Percentiles rank a stretch among this genome's conserved stretches.
These are phyloP conservation scores for Neocallimastix lanati DNA, from an alignment of 192 early-diverging fungal genomes.

Conservation along the genomic window DNA sequence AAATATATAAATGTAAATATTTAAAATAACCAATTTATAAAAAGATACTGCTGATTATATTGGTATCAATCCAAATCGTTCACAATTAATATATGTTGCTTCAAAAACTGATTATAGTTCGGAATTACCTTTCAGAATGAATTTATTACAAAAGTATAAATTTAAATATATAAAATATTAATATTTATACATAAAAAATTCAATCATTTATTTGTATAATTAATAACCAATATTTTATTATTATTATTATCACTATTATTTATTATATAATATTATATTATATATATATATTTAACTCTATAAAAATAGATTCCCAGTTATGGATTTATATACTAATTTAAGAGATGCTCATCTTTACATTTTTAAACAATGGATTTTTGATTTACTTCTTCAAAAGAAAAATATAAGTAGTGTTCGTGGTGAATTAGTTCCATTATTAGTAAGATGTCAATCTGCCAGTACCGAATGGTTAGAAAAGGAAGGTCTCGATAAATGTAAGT, in stretches of 20 bases:
- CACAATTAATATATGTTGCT: constrained; percentile 16
- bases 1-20: too few species aligned
- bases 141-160: constrained; percentile 35
- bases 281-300: too few species aligned
- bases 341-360: constrained; percentile 86
- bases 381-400: constrained; percentile 50
- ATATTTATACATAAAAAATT: too few species aligned
- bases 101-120: constrained; percentile 20
- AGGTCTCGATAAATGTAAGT: constrained; percentile 44
- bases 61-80: constrained; percentile 17
- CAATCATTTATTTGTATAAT: too few species aligned
- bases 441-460: constrained; percentile 48
- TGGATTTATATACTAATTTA: constrained; percentile 60
- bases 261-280: too few species aligned
- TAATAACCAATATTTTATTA: too few species aligned
- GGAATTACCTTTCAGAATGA: constrained; percentile 27
- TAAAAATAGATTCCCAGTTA: constrained; percentile 51
- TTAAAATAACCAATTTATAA: too few species aligned
- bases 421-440: constrained; percentile 70
- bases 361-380: constrained; percentile 82
- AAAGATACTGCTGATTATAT: constrained; percentile 19
- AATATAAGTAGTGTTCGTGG: constrained; percentile 54
- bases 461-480: constrained; percentile 29
- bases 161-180: too few species aligned
- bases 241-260: too few species aligned